phyloP scores from a whole-genome alignment of 306 rosid species.

The Vigna angularis region DNA sequence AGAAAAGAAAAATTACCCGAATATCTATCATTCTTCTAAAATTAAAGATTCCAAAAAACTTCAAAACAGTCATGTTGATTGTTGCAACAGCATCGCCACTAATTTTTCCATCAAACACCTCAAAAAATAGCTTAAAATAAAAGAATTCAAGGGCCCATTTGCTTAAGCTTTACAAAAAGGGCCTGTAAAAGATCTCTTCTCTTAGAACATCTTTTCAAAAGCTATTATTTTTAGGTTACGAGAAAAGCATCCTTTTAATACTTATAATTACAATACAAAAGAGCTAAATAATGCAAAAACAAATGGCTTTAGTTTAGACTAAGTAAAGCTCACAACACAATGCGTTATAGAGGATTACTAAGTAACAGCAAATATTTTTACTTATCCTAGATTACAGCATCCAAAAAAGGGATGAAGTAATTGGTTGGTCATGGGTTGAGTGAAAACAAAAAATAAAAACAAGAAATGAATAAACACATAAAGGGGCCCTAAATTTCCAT shows the following conservation, averaged over 20 bases:
- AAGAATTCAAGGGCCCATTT: background rate
- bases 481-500: background rate
- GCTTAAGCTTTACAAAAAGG: background rate
- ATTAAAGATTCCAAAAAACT: background rate
- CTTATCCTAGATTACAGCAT: constrained; percentile 8
- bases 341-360: constrained; percentile 1
- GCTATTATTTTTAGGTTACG: background rate
- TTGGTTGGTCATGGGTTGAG: too few species aligned
- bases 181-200: background rate
- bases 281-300: constrained; percentile 4
- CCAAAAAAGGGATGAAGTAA: background rate
- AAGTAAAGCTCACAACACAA: background rate
- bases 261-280: background rate
- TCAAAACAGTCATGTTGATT: background rate
- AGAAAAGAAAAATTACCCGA: background rate
- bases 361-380: constrained; percentile 12
- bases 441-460: too few species aligned
- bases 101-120: constrained; percentile 21
- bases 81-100: background rate
- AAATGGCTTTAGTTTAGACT: constrained; percentile 14
- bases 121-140: background rate
- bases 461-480: background rate
- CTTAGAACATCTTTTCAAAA: background rate
- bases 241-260: background rate
- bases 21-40: background rate